A percentile compares a stretch with the other conserved stretches of the same genome.
These are phyloP conservation scores for Fusarium anthophilum DNA, from an alignment of 2,329 filamentous ascomycete genomes.

Conservation along the genomic window DNA sequence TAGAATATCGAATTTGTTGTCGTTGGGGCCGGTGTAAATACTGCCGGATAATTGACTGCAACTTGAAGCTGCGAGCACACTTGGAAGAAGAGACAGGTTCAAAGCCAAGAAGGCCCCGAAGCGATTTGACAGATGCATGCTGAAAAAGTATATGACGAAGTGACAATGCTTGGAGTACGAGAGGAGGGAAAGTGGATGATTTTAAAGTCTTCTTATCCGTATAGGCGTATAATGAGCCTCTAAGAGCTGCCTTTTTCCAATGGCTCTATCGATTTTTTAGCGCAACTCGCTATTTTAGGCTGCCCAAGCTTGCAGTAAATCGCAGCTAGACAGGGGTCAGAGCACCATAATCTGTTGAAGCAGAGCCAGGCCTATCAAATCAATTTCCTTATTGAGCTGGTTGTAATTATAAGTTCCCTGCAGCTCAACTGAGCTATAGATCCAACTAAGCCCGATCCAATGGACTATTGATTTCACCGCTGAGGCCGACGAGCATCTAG, in stretches of 20 bases:
- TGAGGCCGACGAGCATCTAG: neutral
- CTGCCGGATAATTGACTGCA: neutral
- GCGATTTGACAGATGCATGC: neutral
- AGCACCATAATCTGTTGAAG: neutral
- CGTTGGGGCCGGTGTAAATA: neutral
- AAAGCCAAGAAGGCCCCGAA: neutral
- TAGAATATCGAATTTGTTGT: neutral
- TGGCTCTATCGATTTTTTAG: neutral
- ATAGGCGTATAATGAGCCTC: neutral
- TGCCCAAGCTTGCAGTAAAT: too few species aligned
- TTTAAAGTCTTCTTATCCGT: neutral
- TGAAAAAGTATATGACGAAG: neutral
- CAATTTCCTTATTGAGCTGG: neutral
- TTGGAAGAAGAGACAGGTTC: neutral
- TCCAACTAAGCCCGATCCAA: neutral
- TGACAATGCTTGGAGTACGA: neutral
- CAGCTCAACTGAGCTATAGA: neutral
- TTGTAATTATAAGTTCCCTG: neutral
- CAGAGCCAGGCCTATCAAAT: neutral
- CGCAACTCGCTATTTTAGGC: neutral
- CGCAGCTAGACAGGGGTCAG: neutral
- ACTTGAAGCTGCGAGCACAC: neutral
- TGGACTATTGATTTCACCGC: neutral
- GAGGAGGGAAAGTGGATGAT: neutral
- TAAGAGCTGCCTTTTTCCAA: neutral